Evolutionary conservation across 106 monocot species (phyloP), one percentile per base, ranked within the genome.

Genomic region (Ottelia alismoides): DNA sequence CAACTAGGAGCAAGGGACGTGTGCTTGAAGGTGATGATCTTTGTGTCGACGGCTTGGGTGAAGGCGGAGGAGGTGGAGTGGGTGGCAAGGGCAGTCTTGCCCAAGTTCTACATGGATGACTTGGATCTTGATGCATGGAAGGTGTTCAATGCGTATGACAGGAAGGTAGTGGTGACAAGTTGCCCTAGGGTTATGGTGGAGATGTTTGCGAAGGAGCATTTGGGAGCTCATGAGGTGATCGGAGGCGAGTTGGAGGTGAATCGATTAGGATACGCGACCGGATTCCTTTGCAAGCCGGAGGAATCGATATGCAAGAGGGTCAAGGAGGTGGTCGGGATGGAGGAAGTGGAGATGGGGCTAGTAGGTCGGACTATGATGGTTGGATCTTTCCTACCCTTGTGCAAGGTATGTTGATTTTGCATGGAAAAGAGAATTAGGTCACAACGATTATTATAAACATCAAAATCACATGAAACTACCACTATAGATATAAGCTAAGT

Each of bases 41-140:
- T 96, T 31, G 60, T 82, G 20, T 65, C 85, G 0, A 47, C 74
- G 6, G 84, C 74, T n/a, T 88, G 85, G 1, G 69, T 82, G 2
- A 55, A 49, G 56, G 71, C 51, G 58, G 40, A 68, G 19, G 96
- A 89, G 63, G 56, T 96, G 0, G 76, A 82, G 71, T 75, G 74
- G 55, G 84, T 79, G 49, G 70, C 88, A 5, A 51, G 89, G 2
- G 96, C 89, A 1, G 96, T 89, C 59, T 73, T 96, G 43, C 89
- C 96, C 20, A 96, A 96, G 71, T 96, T 96, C 57, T 79, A 65
- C 53, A 61, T 74, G 52, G 85, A 89, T 11, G 85, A 89, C 51
- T 51, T 96, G 1, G 78, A 88, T 68, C 56, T 76, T 65, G 74
- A 40, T 28, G 88, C 76, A 2, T 96, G 96, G 96, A 55, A 31